Evolutionary conservation across 2,329 filamentous ascomycete species (phyloP).

Genomic region (Penicillium sp.): DNA sequence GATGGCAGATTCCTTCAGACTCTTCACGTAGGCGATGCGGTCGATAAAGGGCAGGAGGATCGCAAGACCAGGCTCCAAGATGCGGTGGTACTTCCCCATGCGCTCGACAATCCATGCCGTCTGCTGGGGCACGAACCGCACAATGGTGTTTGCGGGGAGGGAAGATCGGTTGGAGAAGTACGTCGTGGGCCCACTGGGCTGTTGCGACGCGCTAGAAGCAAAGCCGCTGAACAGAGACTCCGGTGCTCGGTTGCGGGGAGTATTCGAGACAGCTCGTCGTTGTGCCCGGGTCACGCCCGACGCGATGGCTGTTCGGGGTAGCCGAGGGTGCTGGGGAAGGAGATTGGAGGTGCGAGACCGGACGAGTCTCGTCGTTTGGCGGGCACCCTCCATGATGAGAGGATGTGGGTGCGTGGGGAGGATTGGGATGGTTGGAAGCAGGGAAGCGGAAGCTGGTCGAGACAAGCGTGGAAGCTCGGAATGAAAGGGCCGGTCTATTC

Average conservation of each 20-base stretch:
- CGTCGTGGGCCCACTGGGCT: slow-evolving; percentile 55
- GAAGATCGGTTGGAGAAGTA: slow-evolving; percentile 68
- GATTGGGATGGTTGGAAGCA: slow-evolving; percentile 1
- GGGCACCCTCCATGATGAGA: slow-evolving; percentile 38
- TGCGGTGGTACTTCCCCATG: slow-evolving; percentile 96
- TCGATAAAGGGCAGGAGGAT: slow-evolving; percentile 87
- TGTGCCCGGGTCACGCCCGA: slow-evolving; percentile 26
- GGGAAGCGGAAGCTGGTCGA: slow-evolving; percentile 6
- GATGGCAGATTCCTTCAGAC: slow-evolving; percentile 89
- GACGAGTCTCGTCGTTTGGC: slow-evolving; percentile 36
- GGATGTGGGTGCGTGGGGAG: not conserved
- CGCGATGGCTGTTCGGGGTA: slow-evolving; percentile 20
- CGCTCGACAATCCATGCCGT: slow-evolving; percentile 99
- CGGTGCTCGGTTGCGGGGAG: slow-evolving; percentile 28
- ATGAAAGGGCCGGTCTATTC: slow-evolving; percentile 7
- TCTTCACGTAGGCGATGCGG: slow-evolving; percentile 96
- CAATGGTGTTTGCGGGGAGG: slow-evolving; percentile 86
- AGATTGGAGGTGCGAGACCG: slow-evolving; percentile 24
- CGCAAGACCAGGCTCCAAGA: slow-evolving; percentile 86
- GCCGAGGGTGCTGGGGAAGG: slow-evolving; percentile 24
- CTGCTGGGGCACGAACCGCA: slow-evolving; percentile 98
- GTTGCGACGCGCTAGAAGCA: slow-evolving; percentile 21
- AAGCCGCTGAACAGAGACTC: slow-evolving; percentile 36
- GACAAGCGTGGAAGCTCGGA: slow-evolving; percentile 8
- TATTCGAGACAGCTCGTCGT: slow-evolving; percentile 32